Conservation (phyloP, 441 rosid genomes). For the Gossypium davidsonii region DNA sequence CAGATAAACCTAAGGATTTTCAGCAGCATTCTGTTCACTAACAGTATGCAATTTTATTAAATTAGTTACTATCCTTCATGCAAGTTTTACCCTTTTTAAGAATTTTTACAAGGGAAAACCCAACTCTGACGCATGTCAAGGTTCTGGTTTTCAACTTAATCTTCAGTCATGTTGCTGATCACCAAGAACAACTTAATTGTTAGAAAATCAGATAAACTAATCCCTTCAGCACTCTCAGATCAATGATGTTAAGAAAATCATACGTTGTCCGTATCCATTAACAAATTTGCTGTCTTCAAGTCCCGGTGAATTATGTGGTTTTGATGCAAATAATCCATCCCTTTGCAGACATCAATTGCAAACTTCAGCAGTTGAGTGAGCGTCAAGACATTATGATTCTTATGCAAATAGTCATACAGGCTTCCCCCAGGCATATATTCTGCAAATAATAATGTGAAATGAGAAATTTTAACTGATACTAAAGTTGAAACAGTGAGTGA, state of each 20-base stretch:
- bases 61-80: background rate
- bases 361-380: constrained; percentile 52
- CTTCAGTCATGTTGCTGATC: constrained; percentile 10
- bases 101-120: background rate
- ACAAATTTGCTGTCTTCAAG: constrained; percentile 73
- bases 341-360: constrained; percentile 64
- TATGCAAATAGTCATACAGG: constrained; percentile 65
- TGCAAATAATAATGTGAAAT: constrained; percentile 27
- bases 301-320: constrained; percentile 71
- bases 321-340: constrained; percentile 76
- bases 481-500: background rate
- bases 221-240: background rate
- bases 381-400: constrained; percentile 42
- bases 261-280: constrained; percentile 59
- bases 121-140: background rate
- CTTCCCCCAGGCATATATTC: constrained; percentile 83
- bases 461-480: constrained; percentile 5
- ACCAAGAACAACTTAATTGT: constrained; percentile 9
- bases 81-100: background rate
- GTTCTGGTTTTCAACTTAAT: constrained; percentile 5
- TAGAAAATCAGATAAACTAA: background rate
- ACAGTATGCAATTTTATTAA: background rate
- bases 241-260: constrained; percentile 11
- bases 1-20: background rate
- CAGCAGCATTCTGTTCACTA: background rate